Evolutionary conservation across 306 rosid genomes (phyloP).

Genomic region (Prunus fruticosa): DNA sequence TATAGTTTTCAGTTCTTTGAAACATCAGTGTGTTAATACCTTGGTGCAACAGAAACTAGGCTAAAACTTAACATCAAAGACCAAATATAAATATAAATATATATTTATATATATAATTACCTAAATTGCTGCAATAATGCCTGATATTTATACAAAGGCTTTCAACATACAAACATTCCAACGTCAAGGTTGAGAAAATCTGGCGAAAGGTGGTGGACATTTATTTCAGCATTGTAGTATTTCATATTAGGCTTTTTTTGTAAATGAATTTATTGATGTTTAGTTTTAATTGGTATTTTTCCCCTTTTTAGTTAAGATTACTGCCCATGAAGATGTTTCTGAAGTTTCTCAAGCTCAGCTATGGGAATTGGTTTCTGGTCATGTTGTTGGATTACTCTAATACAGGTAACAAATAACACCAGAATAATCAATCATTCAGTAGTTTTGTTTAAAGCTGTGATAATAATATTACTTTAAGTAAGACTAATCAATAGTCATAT

Average conservation of each 20-base stretch:
- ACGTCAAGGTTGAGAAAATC: conserved; percentile 79
- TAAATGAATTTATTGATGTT: neutral
- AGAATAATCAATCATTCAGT: too few relatives aligned
- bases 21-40: too few relatives aligned
- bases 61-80: too few relatives aligned
- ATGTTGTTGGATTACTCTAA: conserved; percentile 68
- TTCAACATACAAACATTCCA: conserved; percentile 48
- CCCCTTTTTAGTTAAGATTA: conserved; percentile 44
- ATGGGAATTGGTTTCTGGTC: conserved; percentile 96
- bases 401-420: conserved; percentile 44
- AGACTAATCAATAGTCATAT: too few relatives aligned
- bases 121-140: too few relatives aligned
- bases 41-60: too few relatives aligned
- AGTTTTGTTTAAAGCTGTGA: too few relatives aligned
- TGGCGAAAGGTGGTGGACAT: conserved; percentile 70
- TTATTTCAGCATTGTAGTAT: neutral
- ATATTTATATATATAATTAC: too few relatives aligned
- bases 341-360: conserved; percentile 79
- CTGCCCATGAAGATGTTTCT: conserved; percentile 66
- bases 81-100: too few relatives aligned
- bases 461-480: too few relatives aligned
- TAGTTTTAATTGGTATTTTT: neutral
- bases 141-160: too few relatives aligned
- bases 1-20: too few relatives aligned
- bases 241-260: neutral